phyloP scores from a whole-genome alignment of 331 rosid species.

The Pyrus hybrid region DNA sequence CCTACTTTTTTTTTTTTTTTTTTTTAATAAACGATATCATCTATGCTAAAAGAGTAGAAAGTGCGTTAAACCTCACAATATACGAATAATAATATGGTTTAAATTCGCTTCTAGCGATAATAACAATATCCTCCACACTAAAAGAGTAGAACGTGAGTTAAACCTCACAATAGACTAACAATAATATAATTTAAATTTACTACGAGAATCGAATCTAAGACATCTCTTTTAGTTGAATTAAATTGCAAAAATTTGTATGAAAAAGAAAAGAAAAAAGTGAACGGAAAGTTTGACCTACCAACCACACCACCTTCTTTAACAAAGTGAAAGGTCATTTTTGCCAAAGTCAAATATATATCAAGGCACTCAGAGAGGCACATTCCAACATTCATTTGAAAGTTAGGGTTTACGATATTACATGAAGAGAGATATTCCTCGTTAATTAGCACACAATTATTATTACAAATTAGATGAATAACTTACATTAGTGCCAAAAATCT shows the following conservation, averaged over 20 bases:
- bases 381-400: neutral
- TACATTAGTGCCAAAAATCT: conserved; percentile 17
- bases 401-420: neutral
- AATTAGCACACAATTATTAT: conserved; percentile 24
- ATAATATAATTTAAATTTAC: too few species aligned
- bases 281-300: neutral
- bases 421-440: conserved; percentile 5
- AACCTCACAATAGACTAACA: too few species aligned
- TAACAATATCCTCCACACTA: too few species aligned
- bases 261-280: neutral
- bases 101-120: too few species aligned
- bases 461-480: conserved; percentile 26
- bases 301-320: neutral
- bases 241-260: neutral
- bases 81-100: too few species aligned
- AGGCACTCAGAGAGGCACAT: neutral
- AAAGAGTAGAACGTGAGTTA: too few species aligned
- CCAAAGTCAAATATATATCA: neutral
- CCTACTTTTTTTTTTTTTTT: too few species aligned
- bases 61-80: fast-evolving
- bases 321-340: neutral
- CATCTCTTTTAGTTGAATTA: too few species aligned
- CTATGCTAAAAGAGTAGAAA: too few species aligned
- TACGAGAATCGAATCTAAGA: fast-evolving
- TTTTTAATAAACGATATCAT: too few species aligned